A percentile compares a stretch with the other conserved stretches of the same genome.
These are phyloP conservation scores for Mycena citricolor DNA, from an alignment of 1,284 basidiomycete genomes.

Conservation along the genomic window DNA sequence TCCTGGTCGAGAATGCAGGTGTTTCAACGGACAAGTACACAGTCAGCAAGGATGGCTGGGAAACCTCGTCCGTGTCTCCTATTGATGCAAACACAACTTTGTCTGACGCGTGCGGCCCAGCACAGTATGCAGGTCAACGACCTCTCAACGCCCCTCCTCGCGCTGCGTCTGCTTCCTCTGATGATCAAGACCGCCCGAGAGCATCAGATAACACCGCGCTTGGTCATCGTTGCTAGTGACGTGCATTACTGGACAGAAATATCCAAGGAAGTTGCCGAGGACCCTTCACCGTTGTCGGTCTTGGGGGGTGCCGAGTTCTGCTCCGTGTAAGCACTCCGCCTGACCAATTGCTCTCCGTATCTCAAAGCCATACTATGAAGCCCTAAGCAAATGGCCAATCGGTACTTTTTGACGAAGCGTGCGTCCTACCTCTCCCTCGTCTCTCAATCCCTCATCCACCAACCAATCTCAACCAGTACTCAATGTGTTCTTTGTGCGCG, in stretches of 20 bases:
- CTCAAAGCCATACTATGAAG: neutral
- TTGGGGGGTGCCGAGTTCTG: slow-evolving; percentile 32
- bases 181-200: slow-evolving; percentile 25
- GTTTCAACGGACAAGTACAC: slow-evolving; percentile 22
- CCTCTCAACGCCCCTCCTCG: slow-evolving; percentile 28
- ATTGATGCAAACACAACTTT: neutral
- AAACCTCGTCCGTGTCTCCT: slow-evolving; percentile 27
- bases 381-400: slow-evolving; percentile 20
- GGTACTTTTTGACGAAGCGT: slow-evolving; percentile 39
- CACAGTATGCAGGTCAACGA: slow-evolving; percentile 34
- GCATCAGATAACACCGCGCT: slow-evolving; percentile 19
- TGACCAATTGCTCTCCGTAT: neutral
- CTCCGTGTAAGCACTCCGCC: slow-evolving; percentile 19
- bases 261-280: slow-evolving; percentile 17
- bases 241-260: slow-evolving; percentile 27
- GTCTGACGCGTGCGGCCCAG: neutral
- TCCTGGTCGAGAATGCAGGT: slow-evolving; percentile 36
- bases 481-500: slow-evolving; percentile 32
- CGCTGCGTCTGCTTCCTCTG: slow-evolving; percentile 31
- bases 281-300: slow-evolving; percentile 30
- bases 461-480: slow-evolving; percentile 26
- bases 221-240: slow-evolving; percentile 31
- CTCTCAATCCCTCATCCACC: neutral
- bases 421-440: slow-evolving; percentile 10
- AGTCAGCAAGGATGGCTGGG: slow-evolving; percentile 32